Evolutionary conservation across 192 early-diverging fungal genomes (phyloP), one percentile per base, ranked within the genome.

Genomic region (Lunasporangiospora selenospora): DNA sequence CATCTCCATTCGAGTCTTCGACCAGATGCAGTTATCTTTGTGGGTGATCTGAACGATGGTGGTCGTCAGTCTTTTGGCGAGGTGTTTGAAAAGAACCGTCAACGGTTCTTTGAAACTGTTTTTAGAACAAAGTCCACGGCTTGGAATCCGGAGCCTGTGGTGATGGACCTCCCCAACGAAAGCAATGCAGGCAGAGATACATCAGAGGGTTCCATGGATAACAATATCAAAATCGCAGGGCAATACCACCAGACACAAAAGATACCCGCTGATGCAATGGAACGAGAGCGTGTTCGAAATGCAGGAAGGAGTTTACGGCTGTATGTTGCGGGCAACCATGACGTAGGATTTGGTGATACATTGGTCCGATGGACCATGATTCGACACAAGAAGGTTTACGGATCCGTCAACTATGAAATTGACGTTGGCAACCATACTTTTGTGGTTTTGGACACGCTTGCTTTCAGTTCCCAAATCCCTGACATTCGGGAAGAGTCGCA

Each of bases 271-370:
- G 44, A 43, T 12, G 41, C 59, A 6, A 19, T 8, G 8, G 59
- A 63, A 27, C 29, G 60, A 30, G 41, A 55, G 16, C 18, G 23
- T 60, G 39, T 78, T 58, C 49, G 51, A 18, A 10, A 52, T 5
- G 32, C 55, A 2, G 60, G 77, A 53, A 65, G 33, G 67, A 29
- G 60, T 66, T 19, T 80, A 0, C 69, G 87, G 3, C 80, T 83
- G 13, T 80, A 89, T 61, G 87, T 92, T 75, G 89, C 89, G 3
- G 96, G 96, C 4, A 98, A 96, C 76, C 96, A 98, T 70, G 96
- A 98, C 70, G 87, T 96, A 42, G 96, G 96, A 0, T 91, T 92
- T 36, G 88, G 91, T 16, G 78, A 88, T 49, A 80, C 80, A 0
- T 57, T 93, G 15, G 62, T 83, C 21, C 39, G 18, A 0, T 6